Base-by-base conservation (phyloP, 805 yeast species). In the Pichia manshurica region DNA sequence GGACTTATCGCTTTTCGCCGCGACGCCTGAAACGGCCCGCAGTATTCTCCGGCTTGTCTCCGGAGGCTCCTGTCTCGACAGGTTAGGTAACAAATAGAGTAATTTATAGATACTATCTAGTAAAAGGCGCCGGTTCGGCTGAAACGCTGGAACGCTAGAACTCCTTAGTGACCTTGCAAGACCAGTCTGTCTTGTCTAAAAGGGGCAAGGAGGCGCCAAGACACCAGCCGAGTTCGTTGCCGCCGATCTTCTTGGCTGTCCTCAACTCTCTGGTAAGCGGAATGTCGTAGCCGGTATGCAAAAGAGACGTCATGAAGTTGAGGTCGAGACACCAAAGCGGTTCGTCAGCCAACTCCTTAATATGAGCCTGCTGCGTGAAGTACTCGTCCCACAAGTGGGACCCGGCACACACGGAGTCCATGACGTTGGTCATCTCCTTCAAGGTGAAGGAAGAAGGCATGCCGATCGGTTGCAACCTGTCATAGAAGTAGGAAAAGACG, bases 181-280 rank as follows among this genome's bases (percentile, higher is more conserved):
- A 74, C 96, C 96, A 87, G 36, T 79, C 81, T 19, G 78, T 68
- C 51, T 74, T 72, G 53, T 86, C 93, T 56, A 93, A 73, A 57
- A 93, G 71, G 8, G 98, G 98, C 58, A 93, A 75, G 2, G 97
- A 87, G 1, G 98, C 99, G 58, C 99, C 99, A 48, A 93, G 73
- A 72, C 98, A 93, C 99, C 99, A 93, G 31, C 99, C 99, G 45
- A 93, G 75, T 70, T 93, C 99, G 59, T 87, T 89, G 61, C 81
- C 80, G 45, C 81, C 84, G 57, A 93, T 87, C 63, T 80, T 89
- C 72, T 88, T 82, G 8, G 97, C 98, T 6, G 96, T 93, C 66
- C 79, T 86, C 56, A 93, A 79, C 67, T 91, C 97, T 65, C 98
- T 81, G 55, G 76, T 73, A 50, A 87, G 75, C 52, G 97, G 96